Conservation (phyloP, 805 yeast species). For the Saturnispora hagleri region DNA sequence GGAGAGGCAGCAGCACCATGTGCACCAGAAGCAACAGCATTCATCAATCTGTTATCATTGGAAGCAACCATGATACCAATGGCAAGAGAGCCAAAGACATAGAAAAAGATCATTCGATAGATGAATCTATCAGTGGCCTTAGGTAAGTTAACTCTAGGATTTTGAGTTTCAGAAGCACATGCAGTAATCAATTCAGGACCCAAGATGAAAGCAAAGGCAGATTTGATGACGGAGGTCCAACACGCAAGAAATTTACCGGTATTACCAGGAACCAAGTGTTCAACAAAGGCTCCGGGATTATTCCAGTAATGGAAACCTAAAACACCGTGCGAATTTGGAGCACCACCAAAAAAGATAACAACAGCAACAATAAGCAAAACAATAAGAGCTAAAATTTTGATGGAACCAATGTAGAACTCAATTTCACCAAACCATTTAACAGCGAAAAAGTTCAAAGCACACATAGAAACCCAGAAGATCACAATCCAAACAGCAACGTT, state of each 20-base stretch:
- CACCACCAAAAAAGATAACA: constrained; percentile 56
- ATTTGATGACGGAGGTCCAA: constrained; percentile 52
- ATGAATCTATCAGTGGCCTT: constrained; percentile 54
- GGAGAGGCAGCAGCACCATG: constrained; percentile 56
- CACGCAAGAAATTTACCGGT: constrained; percentile 57
- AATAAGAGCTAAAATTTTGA: constrained; percentile 55
- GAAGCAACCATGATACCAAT: constrained; percentile 54
- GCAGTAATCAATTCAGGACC: constrained; percentile 53
- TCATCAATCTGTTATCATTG: constrained; percentile 38
- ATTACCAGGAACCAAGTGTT: constrained; percentile 39
- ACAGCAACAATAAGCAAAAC: constrained; percentile 50
- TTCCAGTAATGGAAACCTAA: constrained; percentile 64
- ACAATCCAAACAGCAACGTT: constrained; percentile 56
- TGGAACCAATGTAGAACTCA: constrained; percentile 57
- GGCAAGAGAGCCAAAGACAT: constrained; percentile 45
- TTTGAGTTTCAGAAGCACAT: constrained; percentile 48
- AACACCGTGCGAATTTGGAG: constrained; percentile 42
- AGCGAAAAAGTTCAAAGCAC: constrained; percentile 39
- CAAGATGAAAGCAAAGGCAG: constrained; percentile 58
- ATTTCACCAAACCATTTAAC: constrained; percentile 34
- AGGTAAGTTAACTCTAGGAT: constrained; percentile 51
- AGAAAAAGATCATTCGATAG: constrained; percentile 53
- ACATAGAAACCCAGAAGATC: constrained; percentile 39
- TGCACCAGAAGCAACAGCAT: constrained; percentile 35
- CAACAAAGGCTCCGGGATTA: constrained; percentile 37